phyloP scores from a whole-genome alignment of 345 rosid species.

The Camelina laxa region DNA sequence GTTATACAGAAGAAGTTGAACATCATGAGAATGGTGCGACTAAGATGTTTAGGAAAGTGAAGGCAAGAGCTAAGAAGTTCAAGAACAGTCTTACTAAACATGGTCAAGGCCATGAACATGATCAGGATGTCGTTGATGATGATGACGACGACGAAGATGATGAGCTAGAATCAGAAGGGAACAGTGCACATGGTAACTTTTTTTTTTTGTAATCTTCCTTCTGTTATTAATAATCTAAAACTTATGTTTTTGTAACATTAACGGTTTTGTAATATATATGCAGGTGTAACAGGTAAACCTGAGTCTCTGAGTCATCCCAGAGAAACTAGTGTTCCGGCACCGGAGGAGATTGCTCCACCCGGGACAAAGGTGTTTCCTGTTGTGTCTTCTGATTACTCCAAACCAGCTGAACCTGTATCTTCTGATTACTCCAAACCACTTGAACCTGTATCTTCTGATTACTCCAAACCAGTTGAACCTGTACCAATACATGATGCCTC shows the following conservation, averaged over 20 bases:
- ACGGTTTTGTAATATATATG: slow-evolving; percentile 6
- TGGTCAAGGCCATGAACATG: slow-evolving; percentile 19
- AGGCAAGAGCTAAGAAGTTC: slow-evolving; percentile 72
- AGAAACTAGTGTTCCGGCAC: slow-evolving; percentile 36
- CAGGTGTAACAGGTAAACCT: slow-evolving; percentile 33
- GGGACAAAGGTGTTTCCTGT: slow-evolving; percentile 34
- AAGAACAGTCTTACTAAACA: slow-evolving; percentile 63
- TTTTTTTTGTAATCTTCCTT: neutral
- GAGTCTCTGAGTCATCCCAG: slow-evolving; percentile 34
- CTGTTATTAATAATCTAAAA: neutral
- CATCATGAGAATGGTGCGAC: slow-evolving; percentile 57
- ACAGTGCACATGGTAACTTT: slow-evolving; percentile 50
- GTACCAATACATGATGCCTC: slow-evolving; percentile 4
- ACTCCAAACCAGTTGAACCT: slow-evolving; percentile 27
- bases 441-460: slow-evolving; percentile 12
- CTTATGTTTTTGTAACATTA: slow-evolving; percentile 14
- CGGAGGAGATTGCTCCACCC: slow-evolving; percentile 38
- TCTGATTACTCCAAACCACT: slow-evolving; percentile 1
- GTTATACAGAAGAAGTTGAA: slow-evolving; percentile 49
- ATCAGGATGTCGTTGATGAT: slow-evolving; percentile 60
- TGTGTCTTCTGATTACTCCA: slow-evolving; percentile 18
- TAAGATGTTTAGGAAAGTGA: slow-evolving; percentile 65
- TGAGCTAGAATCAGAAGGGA: slow-evolving; percentile 55
- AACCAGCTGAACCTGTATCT: slow-evolving; percentile 20
- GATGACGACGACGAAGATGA: slow-evolving; percentile 56